phyloP scores from a whole-genome alignment of 805 yeast species.

The Ogataea chonburiensis region DNA sequence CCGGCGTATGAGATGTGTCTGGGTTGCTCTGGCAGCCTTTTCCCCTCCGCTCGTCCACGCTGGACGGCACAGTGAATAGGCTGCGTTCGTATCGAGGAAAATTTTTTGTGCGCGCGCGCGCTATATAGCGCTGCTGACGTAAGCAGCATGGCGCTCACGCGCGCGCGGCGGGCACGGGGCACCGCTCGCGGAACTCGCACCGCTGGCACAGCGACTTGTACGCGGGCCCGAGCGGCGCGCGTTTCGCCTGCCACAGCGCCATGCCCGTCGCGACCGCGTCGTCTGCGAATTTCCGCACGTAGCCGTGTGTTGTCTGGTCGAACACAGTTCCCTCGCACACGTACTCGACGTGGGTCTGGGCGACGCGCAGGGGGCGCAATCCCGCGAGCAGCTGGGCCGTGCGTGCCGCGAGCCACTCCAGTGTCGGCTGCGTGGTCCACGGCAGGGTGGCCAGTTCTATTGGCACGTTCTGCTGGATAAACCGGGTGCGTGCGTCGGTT shows the following conservation, averaged over 20 bases:
- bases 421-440: constrained; percentile 58
- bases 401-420: constrained; percentile 55
- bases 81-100: constrained; percentile 40
- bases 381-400: constrained; percentile 41
- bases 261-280: constrained; percentile 36
- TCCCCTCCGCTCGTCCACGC: constrained; percentile 45
- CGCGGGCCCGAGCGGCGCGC: constrained; percentile 48
- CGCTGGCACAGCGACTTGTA: constrained; percentile 44
- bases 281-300: constrained; percentile 34
- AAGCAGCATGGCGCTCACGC: too few relatives aligned
- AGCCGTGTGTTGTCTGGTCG: constrained; percentile 39
- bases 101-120: constrained; percentile 5
- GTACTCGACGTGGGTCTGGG: constrained; percentile 50
- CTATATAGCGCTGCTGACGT: constrained; percentile 8
- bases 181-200: constrained; percentile 51
- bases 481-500: constrained; percentile 7
- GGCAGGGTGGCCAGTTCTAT: constrained; percentile 15
- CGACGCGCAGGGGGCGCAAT: constrained; percentile 25
- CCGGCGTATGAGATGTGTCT: constrained; percentile 41
- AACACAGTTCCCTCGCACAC: constrained; percentile 46
- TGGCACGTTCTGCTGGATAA: constrained; percentile 14
- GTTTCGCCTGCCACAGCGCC: constrained; percentile 57
- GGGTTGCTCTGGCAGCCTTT: constrained; percentile 38
- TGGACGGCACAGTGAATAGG: constrained; percentile 45
- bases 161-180: too few relatives aligned